phyloP scores from a whole-genome alignment of 805 yeast species.

The Yarrowia porcina region DNA sequence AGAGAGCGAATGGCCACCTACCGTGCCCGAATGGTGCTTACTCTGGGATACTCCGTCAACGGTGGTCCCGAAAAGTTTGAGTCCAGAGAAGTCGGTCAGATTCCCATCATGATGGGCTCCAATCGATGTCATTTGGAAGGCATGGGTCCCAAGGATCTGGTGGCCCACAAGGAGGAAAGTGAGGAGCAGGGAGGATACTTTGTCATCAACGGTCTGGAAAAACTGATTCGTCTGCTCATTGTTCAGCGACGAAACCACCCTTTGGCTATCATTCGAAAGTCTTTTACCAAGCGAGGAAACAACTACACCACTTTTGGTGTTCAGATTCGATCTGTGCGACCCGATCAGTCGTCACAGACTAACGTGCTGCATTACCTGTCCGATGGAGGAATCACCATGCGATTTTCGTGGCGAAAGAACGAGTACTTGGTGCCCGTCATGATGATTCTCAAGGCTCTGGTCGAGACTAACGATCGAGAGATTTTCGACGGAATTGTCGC shows the following conservation, averaged over 20 bases:
- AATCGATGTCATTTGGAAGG: slow-evolving; percentile 89
- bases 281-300: slow-evolving; percentile 91
- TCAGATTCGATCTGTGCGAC: slow-evolving; percentile 89
- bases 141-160: slow-evolving; percentile 77
- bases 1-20: slow-evolving; percentile 87
- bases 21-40: slow-evolving; percentile 71
- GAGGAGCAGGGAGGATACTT: slow-evolving; percentile 98
- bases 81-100: slow-evolving; percentile 82
- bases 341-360: slow-evolving; percentile 96
- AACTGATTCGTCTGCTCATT: slow-evolving; percentile 92
- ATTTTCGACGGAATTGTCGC: slow-evolving; percentile 96
- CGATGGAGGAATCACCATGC: slow-evolving; percentile 94
- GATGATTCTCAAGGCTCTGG: slow-evolving; percentile 86
- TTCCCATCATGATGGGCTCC: slow-evolving; percentile 87
- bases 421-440: slow-evolving; percentile 91
- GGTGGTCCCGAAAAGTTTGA: slow-evolving; percentile 79
- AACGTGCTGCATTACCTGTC: slow-evolving; percentile 93
- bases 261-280: slow-evolving; percentile 94
- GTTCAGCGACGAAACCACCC: slow-evolving; percentile 98
- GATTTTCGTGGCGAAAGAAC: slow-evolving; percentile 96
- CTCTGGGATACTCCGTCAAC: slow-evolving; percentile 81
- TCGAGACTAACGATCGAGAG: slow-evolving; percentile 89
- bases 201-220: slow-evolving; percentile 94
- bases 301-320: slow-evolving; percentile 86
- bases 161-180: slow-evolving; percentile 76